phyloP scores from a whole-genome alignment of 2,329 filamentous ascomycete genomes.

The Aspergillus fumigatus region DNA sequence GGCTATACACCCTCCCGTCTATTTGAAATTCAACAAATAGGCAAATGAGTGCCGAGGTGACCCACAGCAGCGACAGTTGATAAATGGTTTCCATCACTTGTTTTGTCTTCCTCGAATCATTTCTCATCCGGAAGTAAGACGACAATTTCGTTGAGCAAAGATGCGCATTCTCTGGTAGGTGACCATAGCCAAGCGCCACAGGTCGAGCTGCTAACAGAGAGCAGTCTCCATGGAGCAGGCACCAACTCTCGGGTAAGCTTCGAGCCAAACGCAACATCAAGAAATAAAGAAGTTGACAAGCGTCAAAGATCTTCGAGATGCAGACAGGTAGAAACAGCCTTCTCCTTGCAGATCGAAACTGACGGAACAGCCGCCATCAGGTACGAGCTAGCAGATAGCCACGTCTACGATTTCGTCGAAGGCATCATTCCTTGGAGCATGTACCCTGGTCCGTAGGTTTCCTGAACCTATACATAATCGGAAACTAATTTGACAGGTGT shows the following conservation, averaged over 20 bases:
- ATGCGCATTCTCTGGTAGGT: constrained; percentile 10
- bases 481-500: background rate
- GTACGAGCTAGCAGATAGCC: constrained; percentile 16
- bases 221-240: constrained; percentile 21
- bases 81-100: background rate
- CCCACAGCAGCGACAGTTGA: background rate
- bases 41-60: background rate
- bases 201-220: background rate
- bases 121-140: background rate
- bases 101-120: background rate
- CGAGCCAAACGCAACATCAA: background rate
- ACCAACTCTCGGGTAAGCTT: constrained; percentile 16
- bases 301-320: constrained; percentile 1
- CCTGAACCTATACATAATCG: background rate
- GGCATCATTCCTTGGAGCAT: constrained; percentile 12
- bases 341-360: background rate
- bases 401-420: constrained; percentile 21
- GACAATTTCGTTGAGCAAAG: background rate
- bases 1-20: too few species aligned
- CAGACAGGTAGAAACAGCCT: constrained; percentile 3
- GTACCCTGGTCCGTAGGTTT: constrained; percentile 7
- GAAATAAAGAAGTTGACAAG: background rate
- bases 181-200: too few species aligned
- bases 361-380: constrained; percentile 13
- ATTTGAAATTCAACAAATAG: background rate